A percentile compares a stretch with the other conserved stretches of the same genome.
phyloP scores from a whole-genome alignment of 2,329 filamentous ascomycete species.

The Calonectria crousiana region DNA sequence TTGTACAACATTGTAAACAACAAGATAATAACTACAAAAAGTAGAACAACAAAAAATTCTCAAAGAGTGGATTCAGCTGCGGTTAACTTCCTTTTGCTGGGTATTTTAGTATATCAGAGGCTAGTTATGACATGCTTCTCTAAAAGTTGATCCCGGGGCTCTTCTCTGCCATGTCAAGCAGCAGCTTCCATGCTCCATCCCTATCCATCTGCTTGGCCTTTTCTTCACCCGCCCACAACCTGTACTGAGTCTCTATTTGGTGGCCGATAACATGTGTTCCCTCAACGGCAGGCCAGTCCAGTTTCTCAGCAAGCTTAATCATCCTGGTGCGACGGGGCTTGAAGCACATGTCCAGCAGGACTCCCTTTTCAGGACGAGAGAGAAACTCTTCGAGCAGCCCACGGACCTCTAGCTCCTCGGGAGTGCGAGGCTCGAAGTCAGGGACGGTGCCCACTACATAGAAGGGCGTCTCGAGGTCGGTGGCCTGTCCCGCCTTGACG shows the following conservation, averaged over 20 bases:
- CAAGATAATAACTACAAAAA: too few species aligned
- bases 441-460: conserved; percentile 55
- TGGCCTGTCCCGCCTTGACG: conserved; percentile 44
- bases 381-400: conserved; percentile 46
- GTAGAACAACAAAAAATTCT: too few species aligned
- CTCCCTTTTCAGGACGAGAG: conserved; percentile 41
- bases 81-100: background rate
- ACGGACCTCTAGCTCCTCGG: conserved; percentile 43
- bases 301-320: conserved; percentile 47
- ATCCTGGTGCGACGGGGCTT: conserved; percentile 53
- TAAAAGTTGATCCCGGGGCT: conserved; percentile 27
- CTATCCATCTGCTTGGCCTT: conserved; percentile 30
- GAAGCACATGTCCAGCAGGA: conserved; percentile 58
- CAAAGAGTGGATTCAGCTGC: too few species aligned
- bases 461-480: conserved; percentile 39
- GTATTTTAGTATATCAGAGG: background rate
- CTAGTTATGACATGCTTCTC: background rate
- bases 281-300: conserved; percentile 53
- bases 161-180: conserved; percentile 23
- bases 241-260: conserved; percentile 56
- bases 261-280: conserved; percentile 56
- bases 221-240: conserved; percentile 43
- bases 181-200: conserved; percentile 23
- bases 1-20: too few species aligned
- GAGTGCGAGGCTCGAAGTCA: conserved; percentile 49